Conservation (phyloP, 306 rosid species). For the Quillaja saponaria region DNA sequence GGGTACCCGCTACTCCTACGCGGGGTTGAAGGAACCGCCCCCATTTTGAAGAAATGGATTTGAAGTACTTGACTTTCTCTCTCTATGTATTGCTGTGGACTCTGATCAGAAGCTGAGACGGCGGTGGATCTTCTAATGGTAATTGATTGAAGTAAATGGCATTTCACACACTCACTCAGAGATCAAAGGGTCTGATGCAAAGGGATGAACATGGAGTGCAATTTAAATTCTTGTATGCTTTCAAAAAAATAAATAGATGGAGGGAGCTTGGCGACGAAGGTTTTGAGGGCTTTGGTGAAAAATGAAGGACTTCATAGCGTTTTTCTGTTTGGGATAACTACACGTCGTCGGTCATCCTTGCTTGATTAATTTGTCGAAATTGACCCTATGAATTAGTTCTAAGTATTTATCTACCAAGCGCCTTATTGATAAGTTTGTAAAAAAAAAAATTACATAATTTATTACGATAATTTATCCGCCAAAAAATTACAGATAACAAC, state of each 20-base stretch:
- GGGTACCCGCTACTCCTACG: slow-evolving; percentile 58
- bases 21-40: slow-evolving; percentile 89
- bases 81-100: slow-evolving; percentile 17
- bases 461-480: no score
- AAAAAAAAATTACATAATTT: no score
- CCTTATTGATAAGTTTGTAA: no score
- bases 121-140: slow-evolving; percentile 30
- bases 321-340: slow-evolving; percentile 15
- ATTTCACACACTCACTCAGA: slow-evolving; percentile 38
- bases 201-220: slow-evolving; percentile 26
- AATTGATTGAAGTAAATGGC: slow-evolving; percentile 42
- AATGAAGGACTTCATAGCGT: slow-evolving; percentile 26
- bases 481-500: no score
- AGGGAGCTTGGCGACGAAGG: slow-evolving; percentile 56
- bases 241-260: slow-evolving; percentile 25
- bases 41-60: slow-evolving; percentile 50
- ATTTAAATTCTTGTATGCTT: slow-evolving; percentile 29
- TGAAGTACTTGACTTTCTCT: slow-evolving; percentile 1
- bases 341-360: not conserved
- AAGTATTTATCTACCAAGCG: no score
- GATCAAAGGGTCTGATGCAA: slow-evolving; percentile 43
- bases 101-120: slow-evolving; percentile 36
- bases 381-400: not conserved
- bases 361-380: not conserved
- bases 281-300: slow-evolving; percentile 29